These are phyloP conservation scores for Diaporthe vexans DNA, from an alignment of 2,329 filamentous ascomycete genomes.

Conservation along the genomic window DNA sequence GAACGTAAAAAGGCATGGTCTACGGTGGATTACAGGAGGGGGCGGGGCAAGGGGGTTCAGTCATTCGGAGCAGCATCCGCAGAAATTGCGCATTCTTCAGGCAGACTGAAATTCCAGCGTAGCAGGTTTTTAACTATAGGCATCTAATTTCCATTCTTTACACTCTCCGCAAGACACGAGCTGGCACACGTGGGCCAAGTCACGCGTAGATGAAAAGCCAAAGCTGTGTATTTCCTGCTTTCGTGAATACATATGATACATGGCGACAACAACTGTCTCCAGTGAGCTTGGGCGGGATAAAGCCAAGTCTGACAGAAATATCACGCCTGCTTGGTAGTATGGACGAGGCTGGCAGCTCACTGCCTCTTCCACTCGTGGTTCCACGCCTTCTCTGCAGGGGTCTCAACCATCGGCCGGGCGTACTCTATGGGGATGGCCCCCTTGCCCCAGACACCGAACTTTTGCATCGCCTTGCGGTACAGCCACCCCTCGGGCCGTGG, in stretches of 20 bases:
- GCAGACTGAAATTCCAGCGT: constrained; percentile 42
- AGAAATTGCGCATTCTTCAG: constrained; percentile 30
- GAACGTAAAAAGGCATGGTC: constrained; percentile 32
- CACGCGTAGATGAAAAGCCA: background rate
- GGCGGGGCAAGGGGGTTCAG: background rate
- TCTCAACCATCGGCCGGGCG: constrained; percentile 86
- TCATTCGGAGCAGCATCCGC: constrained; percentile 31
- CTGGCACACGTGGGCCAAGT: background rate
- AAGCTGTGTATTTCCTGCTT: constrained; percentile 31
- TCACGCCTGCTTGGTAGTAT: background rate
- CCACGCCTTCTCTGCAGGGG: constrained; percentile 84
- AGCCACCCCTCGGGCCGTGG: constrained; percentile 76
- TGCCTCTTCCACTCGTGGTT: constrained; percentile 90
- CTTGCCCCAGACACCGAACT: constrained; percentile 83
- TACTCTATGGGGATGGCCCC: constrained; percentile 92
- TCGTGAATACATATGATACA: constrained; percentile 17
- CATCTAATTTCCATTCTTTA: constrained; percentile 44
- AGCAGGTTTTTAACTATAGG: constrained; percentile 42
- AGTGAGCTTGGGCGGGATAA: background rate
- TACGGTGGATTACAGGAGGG: background rate
- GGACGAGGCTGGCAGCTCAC: constrained; percentile 33
- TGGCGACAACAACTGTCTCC: background rate
- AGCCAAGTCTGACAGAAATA: background rate
- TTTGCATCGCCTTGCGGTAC: constrained; percentile 91
- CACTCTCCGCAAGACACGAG: constrained; percentile 26